Conservation (phyloP, 306 rosid genomes). For the Castanopsis chinensis region DNA sequence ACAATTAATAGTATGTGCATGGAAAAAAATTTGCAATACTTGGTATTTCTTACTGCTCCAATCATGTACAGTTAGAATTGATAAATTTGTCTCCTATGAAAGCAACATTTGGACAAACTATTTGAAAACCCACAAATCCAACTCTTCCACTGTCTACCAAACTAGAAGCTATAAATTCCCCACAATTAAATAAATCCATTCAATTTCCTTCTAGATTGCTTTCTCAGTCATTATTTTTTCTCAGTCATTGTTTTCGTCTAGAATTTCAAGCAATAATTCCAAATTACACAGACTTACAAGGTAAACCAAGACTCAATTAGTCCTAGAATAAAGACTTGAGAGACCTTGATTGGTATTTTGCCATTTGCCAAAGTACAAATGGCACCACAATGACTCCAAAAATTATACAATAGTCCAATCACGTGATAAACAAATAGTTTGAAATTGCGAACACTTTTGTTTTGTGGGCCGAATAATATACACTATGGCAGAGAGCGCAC, state of each 20-base stretch:
- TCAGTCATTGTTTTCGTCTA: not conserved
- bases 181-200: not conserved
- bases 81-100: slow-evolving; percentile 14
- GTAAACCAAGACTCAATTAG: no score
- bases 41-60: slow-evolving; percentile 2
- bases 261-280: not conserved
- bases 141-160: not conserved
- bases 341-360: not conserved
- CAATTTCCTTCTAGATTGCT: slow-evolving; percentile 7
- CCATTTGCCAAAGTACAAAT: not conserved
- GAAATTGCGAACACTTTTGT: slow-evolving; percentile 39
- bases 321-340: no score
- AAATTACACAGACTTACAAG: no score
- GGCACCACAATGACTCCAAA: slow-evolving; percentile 31
- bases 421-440: slow-evolving; percentile 51
- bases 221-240: not conserved
- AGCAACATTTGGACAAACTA: slow-evolving; percentile 2
- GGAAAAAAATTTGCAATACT: no score
- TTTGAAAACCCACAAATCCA: slow-evolving; percentile 19
- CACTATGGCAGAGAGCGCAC: slow-evolving; percentile 23
- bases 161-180: not conserved
- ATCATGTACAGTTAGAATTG: not conserved
- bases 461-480: slow-evolving; percentile 21
- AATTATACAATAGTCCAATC: slow-evolving; percentile 37
- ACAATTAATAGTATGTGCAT: no score